Base-by-base conservation (phyloP, 148 eudicot species). In the Amaranthus cruentus region DNA sequence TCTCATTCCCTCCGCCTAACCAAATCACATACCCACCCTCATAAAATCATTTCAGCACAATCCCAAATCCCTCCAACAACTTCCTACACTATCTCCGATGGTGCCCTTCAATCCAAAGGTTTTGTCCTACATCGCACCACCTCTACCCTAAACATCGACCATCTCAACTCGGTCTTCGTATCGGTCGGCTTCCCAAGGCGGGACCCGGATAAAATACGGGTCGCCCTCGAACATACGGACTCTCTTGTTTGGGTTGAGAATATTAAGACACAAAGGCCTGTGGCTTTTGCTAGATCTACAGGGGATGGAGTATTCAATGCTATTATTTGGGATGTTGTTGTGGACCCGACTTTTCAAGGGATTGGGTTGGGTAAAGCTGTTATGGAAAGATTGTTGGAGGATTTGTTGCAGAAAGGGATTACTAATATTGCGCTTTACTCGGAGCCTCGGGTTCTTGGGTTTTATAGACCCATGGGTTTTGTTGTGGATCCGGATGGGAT, bases 261-360 rank as follows among this genome's bases (percentile, higher is more conserved):
- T 80, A 81, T 76, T 70, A 91, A 89, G 80, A 88, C 89, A 2
- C 64, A 76, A 38, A 72, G 83, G 58, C 97, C 98, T 5, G 96
- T 94, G 79, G 98, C 96, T 54, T 94, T 94, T 47, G 98, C 96
- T 4, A 80, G 98, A 61, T 97, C 97, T 2, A 94, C 98, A 3
- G 98, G 98, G 0, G 98, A 94, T 69, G 98, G 98, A 0, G 98
- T 91, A 50, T 94, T 94, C 59, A 94, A 94, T 61, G 89, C 98
- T 21, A 88, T 94, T 7, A 91, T 94, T 42, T 94, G 98, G 98
- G 98, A 94, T 38, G 98, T 94, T 54, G 98, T 89, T 70, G 98
- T 94, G 79, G 98, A 94, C 57, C 98, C 98, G 8, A 81, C 63
- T 2, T 94, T 82, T 69, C 98, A 94, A 75, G 98, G 98, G 77